Evolutionary conservation across 805 yeast species (phyloP).

Genomic region (Wickerhamiella kazuoi): DNA sequence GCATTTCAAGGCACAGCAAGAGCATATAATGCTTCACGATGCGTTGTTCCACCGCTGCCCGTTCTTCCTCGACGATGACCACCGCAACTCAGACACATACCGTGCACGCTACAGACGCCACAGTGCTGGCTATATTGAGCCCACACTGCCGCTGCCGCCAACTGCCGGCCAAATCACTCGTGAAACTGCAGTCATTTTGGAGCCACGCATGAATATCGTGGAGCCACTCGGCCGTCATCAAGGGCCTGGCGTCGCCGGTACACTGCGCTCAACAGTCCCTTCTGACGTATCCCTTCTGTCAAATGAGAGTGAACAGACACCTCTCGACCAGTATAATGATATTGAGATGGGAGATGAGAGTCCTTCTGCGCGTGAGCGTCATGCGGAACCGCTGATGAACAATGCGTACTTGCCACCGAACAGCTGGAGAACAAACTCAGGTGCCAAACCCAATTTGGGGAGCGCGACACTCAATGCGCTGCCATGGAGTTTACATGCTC

Average conservation of each 20-base stretch:
- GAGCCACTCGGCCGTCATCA: not conserved
- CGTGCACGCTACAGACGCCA: not conserved
- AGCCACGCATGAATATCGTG: not conserved
- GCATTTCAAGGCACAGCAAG: constrained; percentile 37
- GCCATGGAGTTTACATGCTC: not conserved
- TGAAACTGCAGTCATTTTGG: constrained; percentile 20
- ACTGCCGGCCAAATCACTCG: constrained; percentile 41
- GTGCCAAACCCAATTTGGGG: too few relatives aligned
- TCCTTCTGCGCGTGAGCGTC: too few relatives aligned
- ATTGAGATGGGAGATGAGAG: too few relatives aligned
- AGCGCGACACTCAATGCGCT: not conserved
- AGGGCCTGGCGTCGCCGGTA: not conserved
- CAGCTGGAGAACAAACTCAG: too few relatives aligned
- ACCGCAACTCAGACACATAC: constrained; percentile 23
- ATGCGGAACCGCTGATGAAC: too few relatives aligned
- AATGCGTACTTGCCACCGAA: too few relatives aligned
- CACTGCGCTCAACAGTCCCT: not conserved
- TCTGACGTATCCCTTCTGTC: not conserved
- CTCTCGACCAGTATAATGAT: too few relatives aligned
- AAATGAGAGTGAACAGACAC: not conserved
- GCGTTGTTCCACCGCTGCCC: constrained; percentile 69
- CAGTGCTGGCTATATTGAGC: constrained; percentile 15
- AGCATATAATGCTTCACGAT: constrained; percentile 54
- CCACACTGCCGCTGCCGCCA: constrained; percentile 47
- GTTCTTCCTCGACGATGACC: constrained; percentile 40